Base-by-base conservation (phyloP, 2,329 filamentous ascomycete genomes). In the Hypoxylon sp. region DNA sequence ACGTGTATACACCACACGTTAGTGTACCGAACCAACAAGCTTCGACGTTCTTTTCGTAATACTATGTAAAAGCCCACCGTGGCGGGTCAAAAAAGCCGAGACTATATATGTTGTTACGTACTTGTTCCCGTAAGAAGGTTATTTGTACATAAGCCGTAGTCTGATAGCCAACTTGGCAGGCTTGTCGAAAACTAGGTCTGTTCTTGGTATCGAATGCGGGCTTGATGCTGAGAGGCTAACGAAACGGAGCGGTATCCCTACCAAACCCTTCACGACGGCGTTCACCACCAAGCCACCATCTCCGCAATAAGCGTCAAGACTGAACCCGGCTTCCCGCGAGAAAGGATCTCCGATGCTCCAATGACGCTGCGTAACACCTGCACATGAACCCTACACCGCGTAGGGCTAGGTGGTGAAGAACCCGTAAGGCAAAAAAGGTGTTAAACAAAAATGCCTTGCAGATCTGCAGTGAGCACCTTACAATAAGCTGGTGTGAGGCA, bases 391-490 rank as follows among this genome's bases (percentile, higher is more conserved):
- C 21, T 25, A 27, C n/a, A n/a, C n/a, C n/a, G n/a, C 27, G 36
- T 46, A 53, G 37, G 50, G 50, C 50, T 54, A 57, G 34, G n/a
- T n/a, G n/a, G n/a, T n/a, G n/a, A n/a, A n/a, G n/a, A n/a, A n/a
- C n/a, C n/a, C n/a, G n/a, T n/a, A n/a, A n/a, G n/a, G n/a, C n/a
- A n/a, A n/a, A n/a, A n/a, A n/a, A n/a, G n/a, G n/a, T n/a, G n/a
- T n/a, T n/a, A n/a, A n/a, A 49, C 40, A 49, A 49, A 53, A 53
- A 49, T 46, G 43, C 47, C 42, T 27, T 49, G 46, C 46, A 42
- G 52, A 59, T 59, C 58, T 61, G 51, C 51, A 61, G 58, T 61
- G 55, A 61, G 58, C 58, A 61, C 55, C 45, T 58, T 60, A 56
- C 45, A 26, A 11, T 12, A 51, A 46, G 52, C 50, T 48, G n/a